Conservation (phyloP, 768 basidiomycete genomes). For the Galerina sulciceps region DNA sequence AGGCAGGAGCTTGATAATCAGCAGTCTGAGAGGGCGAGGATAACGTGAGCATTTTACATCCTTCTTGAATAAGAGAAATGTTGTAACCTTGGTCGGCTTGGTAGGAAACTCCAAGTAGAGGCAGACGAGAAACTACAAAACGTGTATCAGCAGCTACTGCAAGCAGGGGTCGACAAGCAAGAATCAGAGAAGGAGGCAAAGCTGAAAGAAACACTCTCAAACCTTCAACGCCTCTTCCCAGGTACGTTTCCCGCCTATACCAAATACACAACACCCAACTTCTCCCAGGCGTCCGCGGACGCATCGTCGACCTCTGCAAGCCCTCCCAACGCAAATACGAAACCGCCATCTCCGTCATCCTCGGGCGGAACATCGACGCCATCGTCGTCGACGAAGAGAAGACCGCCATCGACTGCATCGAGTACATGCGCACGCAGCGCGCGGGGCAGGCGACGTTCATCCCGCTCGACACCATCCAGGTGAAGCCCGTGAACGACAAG, state of each 20-base stretch:
- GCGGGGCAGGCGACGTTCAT: slow-evolving; percentile 97
- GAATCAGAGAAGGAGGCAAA: slow-evolving; percentile 84
- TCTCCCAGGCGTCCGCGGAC: slow-evolving; percentile 82
- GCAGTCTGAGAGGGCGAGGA: slow-evolving; percentile 79
- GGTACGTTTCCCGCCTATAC: slow-evolving; percentile 43
- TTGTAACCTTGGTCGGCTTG: background rate
- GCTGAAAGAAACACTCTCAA: slow-evolving; percentile 85
- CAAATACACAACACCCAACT: background rate
- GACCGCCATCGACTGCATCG: slow-evolving; percentile 96
- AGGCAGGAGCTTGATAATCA: slow-evolving; percentile 85
- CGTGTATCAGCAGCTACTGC: slow-evolving; percentile 81
- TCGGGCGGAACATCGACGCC: slow-evolving; percentile 94
- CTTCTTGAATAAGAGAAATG: background rate
- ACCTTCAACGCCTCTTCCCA: slow-evolving; percentile 87
- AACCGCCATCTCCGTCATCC: slow-evolving; percentile 85
- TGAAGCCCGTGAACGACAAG: slow-evolving; percentile 93
- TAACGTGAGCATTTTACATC: slow-evolving; percentile 67
- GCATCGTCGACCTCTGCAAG: slow-evolving; percentile 93
- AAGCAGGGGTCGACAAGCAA: slow-evolving; percentile 87
- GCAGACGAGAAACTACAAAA: slow-evolving; percentile 89
- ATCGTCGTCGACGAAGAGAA: slow-evolving; percentile 97
- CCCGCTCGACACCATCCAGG: slow-evolving; percentile 96
- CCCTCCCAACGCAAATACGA: slow-evolving; percentile 93
- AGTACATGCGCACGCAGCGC: slow-evolving; percentile 96
- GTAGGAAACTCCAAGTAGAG: slow-evolving; percentile 87